Base-by-base conservation (phyloP, 176 grass and related monocot genomes). In the Oryza brachyantha region DNA sequence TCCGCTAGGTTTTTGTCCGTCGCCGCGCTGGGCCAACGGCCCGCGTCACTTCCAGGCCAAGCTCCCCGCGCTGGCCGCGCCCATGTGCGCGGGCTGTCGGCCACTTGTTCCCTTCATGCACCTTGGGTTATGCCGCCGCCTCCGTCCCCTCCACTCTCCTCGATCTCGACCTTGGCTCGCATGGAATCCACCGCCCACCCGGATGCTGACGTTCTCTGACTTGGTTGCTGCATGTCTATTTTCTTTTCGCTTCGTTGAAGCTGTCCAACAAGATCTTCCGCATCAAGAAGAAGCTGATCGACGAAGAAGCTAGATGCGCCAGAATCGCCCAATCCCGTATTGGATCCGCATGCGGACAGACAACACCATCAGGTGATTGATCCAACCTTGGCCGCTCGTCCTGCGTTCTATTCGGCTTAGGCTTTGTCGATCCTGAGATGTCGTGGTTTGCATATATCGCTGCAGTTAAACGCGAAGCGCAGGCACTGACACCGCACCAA, bases 401-500 rank as follows among this genome's bases (percentile, higher is more conserved):
- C 24, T 13, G 8, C 3, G 29, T 19, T 39, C 21, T n/a, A 72
- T 5, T 13, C 8, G 5, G 2, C 17, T 6, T 28, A 3, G 38
- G 19, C 1, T 76, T 45, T 16, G 26, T 26, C 13, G 8, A 27
- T 13, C 4, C 13, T 50, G 0, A 81, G 7, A 2, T 43, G 14
- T 6, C 1, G 10, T 24, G n/a, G 12, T 6, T 7, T 29, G 26
- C n/a, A n/a, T n/a, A 31, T 83, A 27, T 1, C n/a, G 8, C 63
- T 68, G n/a, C 73, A 97, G 93, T 91, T 97, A 97, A 93, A 97
- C 61, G 94, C 94, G 16, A 97, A 97, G 91, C 94, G 91, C 81
- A 97, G 94, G 94, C 94, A 97, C 66, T 97, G 94, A 88, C 94
- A 91, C 78, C 94, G 94, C 84, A 97, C 94, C 86, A 97, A 97